A percentile compares a stretch with the other conserved stretches of the same genome.
Conservation (phyloP, 148 eudicot species). For the Rhododendron simsii region DNA sequence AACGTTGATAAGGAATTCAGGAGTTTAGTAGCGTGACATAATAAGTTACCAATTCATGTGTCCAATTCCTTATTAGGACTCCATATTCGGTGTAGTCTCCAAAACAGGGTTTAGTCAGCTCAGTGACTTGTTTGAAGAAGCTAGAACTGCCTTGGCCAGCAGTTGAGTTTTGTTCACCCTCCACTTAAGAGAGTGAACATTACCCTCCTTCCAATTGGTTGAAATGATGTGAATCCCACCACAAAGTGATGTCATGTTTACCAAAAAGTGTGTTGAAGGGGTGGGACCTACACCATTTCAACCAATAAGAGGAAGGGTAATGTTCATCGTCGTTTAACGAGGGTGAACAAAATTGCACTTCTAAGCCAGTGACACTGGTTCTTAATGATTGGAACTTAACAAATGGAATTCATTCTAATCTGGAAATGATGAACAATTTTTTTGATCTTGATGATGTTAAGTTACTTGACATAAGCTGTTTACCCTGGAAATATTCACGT, state of each 20-base stretch:
- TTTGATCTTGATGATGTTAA: neutral
- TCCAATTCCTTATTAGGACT: neutral
- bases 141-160: neutral
- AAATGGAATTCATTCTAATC: neutral
- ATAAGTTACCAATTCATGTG: neutral
- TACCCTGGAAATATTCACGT: neutral
- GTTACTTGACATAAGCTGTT: neutral
- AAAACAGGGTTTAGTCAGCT: neutral
- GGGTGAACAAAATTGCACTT: no score
- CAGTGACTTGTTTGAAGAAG: neutral
- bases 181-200: no score
- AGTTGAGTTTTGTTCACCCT: no score
- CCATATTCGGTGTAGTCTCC: neutral
- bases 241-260: no score
- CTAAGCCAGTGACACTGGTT: neutral
- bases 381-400: neutral
- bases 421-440: neutral
- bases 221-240: no score
- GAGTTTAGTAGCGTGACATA: neutral
- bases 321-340: no score
- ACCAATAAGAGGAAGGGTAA: no score
- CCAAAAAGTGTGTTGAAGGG: no score
- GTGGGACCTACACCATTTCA: no score
- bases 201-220: no score
- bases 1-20: neutral